A percentile compares a stretch with the other conserved stretches of the same genome.
These are phyloP conservation scores for Pulveroboletus sp. DNA, from an alignment of 768 basidiomycete genomes.

Conservation along the genomic window DNA sequence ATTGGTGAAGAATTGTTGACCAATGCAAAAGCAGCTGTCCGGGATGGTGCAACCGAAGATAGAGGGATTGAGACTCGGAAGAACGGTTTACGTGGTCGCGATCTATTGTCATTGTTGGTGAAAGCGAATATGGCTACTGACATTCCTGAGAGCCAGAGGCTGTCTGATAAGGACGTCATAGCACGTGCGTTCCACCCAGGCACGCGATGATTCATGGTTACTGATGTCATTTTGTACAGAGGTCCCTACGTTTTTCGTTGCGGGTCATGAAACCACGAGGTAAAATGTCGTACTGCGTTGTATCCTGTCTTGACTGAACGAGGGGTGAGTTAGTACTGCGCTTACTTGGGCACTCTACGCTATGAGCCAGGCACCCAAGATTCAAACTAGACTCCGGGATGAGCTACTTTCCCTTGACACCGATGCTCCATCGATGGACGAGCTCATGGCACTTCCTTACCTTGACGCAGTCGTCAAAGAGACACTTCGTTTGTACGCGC, in stretches of 20 bases:
- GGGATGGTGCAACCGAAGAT: conserved; percentile 16
- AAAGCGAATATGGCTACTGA: conserved; percentile 65
- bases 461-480: conserved; percentile 66
- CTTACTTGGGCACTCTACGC: conserved; percentile 60
- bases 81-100: conserved; percentile 38
- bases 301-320: background rate
- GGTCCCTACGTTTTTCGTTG: conserved; percentile 58
- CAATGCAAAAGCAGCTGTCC: conserved; percentile 12
- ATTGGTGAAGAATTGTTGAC: conserved; percentile 49
- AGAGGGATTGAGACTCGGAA: conserved; percentile 30
- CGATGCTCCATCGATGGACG: conserved; percentile 66
- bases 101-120: conserved; percentile 58
- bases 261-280: conserved; percentile 61
- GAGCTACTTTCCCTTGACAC: conserved; percentile 53
- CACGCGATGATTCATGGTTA: background rate
- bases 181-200: conserved; percentile 40
- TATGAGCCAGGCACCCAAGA: conserved; percentile 43
- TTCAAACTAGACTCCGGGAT: conserved; percentile 56
- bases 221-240: conserved; percentile 34
- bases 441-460: conserved; percentile 61
- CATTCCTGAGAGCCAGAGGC: conserved; percentile 47
- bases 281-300: conserved; percentile 4
- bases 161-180: conserved; percentile 64
- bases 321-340: conserved; percentile 26
- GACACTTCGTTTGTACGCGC: conserved; percentile 49